These are phyloP conservation scores for Cutaneotrichosporon cutaneum DNA, from an alignment of 1,284 basidiomycete species.

Conservation along the genomic window DNA sequence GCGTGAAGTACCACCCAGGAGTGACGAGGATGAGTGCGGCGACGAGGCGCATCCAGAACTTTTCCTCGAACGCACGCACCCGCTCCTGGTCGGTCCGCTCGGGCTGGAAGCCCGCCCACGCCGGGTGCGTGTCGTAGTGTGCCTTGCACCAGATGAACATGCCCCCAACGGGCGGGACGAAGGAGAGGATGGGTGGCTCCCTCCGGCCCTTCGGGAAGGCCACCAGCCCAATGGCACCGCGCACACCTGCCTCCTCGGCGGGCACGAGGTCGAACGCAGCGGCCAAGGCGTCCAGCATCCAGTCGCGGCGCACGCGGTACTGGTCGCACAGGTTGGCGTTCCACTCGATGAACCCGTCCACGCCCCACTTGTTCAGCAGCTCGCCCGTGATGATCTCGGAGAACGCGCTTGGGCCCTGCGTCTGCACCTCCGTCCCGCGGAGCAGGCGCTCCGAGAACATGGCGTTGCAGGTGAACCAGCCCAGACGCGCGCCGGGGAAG, in stretches of 20 bases:
- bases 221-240: constrained; percentile 27
- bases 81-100: neutral
- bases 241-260: constrained; percentile 15
- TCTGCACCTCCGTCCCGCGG: constrained; percentile 64
- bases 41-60: constrained; percentile 28
- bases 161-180: constrained; percentile 60
- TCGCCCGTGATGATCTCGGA: constrained; percentile 60
- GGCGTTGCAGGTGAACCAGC: constrained; percentile 63
- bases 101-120: constrained; percentile 15
- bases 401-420: constrained; percentile 69
- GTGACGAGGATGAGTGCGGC: constrained; percentile 29
- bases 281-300: constrained; percentile 30
- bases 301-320: constrained; percentile 44
- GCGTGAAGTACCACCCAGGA: constrained; percentile 32
- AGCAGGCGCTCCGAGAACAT: constrained; percentile 63
- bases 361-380: constrained; percentile 63
- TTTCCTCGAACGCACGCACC: constrained; percentile 27
- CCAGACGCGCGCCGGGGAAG: constrained; percentile 69
- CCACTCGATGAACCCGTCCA: constrained; percentile 69
- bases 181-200: constrained; percentile 57
- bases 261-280: constrained; percentile 26
- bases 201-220: constrained; percentile 23
- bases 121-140: constrained; percentile 28
- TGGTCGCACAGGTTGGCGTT: constrained; percentile 57
- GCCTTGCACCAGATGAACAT: constrained; percentile 45